Base-by-base conservation (phyloP, 75 land plant species). In the Adiantum capillusveneris region DNA sequence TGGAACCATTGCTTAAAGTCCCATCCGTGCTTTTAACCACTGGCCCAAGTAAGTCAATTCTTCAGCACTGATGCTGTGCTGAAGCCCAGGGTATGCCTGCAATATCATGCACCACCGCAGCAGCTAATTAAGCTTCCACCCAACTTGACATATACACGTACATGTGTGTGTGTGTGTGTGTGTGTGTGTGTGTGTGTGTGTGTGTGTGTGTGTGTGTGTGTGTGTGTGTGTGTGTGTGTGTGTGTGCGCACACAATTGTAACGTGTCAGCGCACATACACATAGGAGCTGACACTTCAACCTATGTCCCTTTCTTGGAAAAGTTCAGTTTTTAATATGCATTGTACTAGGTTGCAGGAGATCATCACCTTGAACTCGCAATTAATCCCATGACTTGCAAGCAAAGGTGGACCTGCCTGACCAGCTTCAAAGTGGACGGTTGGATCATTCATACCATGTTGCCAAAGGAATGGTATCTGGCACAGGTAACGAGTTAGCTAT, bases 31-130 rank as follows among this genome's bases (percentile, higher is more conserved):
- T 46, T 66, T 66, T 58, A 66, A 55, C 70, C 70, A 67, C 17
- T 51, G 19, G 54, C 59, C 44, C 26, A 67, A 42, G 20, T 31
- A 45, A 19, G 63, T 27, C 17, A 67, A 62, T 51, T 67, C 63
- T 39, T 58, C 54, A 21, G 63, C 16, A 11, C 20, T 53, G 14
- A 67, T 67, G 63, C 53, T 39, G 53, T 67, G 70, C 11, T 62
- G 62, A 59, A 67, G 63, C 21, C 70, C 70, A 34, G 70, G 70
- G 26, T 57, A 51, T 34, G 70, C 70, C 70, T 67, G 70, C 26
- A 20, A n/a, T n/a, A n/a, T n/a, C n/a, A n/a, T n/a, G n/a, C n/a
- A n/a, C n/a, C n/a, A n/a, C n/a, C n/a, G n/a, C n/a, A n/a, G n/a
- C n/a, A n/a, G n/a, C n/a, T n/a, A n/a, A n/a, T n/a, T n/a, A n/a